Base-by-base conservation (phyloP, 169 alveolate species). In the Plasmodium adleri region DNA sequence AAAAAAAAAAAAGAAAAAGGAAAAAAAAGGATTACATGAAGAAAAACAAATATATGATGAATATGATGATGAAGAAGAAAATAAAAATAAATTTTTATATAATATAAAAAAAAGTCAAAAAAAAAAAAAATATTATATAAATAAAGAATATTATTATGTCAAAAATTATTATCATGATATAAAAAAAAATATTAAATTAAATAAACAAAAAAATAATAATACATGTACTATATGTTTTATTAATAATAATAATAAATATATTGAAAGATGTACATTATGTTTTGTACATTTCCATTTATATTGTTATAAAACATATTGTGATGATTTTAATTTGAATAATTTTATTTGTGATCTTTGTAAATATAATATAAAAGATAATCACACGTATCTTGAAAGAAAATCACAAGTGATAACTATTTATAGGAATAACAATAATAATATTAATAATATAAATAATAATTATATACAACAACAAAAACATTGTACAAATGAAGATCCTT, bases 301-400 rank as follows among this genome's bases (percentile, higher is more conserved):
- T 32, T 76, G 88, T 43, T 76, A 76, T 28, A 76, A 76, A 32
- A 8, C 39, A 7, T 76, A 63, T 64, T 56, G 88, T 50, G 76
- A 76, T 15, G 2, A 20, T 26, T 76, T 76, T 58, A 63, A 63
- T 58, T 63, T 76, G 24, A 64, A 45, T 45, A 26, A 64, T 49
- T 76, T 76, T 76, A 7, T 76, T 8, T 76, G 88, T 54, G 88
- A 76, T 58, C 20, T 64, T 13, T 76, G 88, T 50, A 32, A 32
- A 32, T 32, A 32, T 32, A 32, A 32, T 32, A 32, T 32, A 32
- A 32, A 32, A 32, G 7, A 32, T 32, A 32, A 32, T 32, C 43
- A 32, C 5, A 32, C 5, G 5, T 3, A 32, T 32, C 3, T 4
- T 32, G 43, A 28, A 28, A 28, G 5, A 1, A 28, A 28, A n/a